Base-by-base conservation (phyloP, 2,329 filamentous ascomycete species). In the Pseudocercospora fuligena region DNA sequence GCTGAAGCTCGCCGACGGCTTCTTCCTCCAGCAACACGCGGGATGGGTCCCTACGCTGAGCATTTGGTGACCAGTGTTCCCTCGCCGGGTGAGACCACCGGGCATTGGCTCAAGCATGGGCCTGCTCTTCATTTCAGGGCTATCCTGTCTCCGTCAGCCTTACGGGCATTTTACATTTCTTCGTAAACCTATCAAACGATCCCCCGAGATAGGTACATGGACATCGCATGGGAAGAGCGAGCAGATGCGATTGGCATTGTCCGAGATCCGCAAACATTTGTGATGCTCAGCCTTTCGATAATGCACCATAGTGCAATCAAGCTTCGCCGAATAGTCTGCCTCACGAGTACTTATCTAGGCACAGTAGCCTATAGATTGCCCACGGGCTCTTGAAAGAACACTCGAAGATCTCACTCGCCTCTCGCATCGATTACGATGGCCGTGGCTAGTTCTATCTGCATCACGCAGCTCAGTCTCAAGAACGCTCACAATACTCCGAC, bases 111-210 rank as follows among this genome's bases (percentile, higher is more conserved):
- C 47, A 51, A 25, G 47, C 47, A 51, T 51, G 47, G 47, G 47
- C 47, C 47, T 51, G 47, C 47, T 51, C 47, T 12, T 31, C 51
- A 33, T 56, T 56, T 56, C 51, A 56, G 51, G 51, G 25, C 16
- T 31, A 31, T 31, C 51, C 51, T 56, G 16, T 27, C 21, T 56
- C 51, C 27, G 51, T 31, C 51, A 56, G 51, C 51, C 51, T 56
- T 56, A 56, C 51, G 51, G 23, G 14, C 16, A 9, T 31, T 31
- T 31, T 27, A 9, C 11, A 16, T 5, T 23, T 31, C 27, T 56
- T 12, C 14, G 14, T 56, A 23, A 25, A 19, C 51, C 27, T 56
- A 56, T 56, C 9, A 56, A 7, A 31, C 16, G 11, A 56, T n/a
- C 9, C 51, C 51, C 19, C 27, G 51, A 56, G 51, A 31, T 8